These are phyloP conservation scores for Pseudogymnoascus sp. DNA, from an alignment of 2,329 filamentous ascomycete species.

Conservation along the genomic window DNA sequence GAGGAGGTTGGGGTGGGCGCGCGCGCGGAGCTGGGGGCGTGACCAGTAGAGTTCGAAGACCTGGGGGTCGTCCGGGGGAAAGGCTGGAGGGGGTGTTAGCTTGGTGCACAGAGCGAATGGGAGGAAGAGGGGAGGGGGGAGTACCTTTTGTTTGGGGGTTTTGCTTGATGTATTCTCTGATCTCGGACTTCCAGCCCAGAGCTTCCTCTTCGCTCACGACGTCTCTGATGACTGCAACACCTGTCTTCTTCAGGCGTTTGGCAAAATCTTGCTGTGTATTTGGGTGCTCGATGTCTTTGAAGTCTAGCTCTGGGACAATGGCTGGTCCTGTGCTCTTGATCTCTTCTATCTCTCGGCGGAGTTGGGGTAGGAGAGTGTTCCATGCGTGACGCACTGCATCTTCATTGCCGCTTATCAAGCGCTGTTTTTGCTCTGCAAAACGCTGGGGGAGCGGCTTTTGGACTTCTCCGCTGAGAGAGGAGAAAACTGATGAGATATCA, in stretches of 20 bases:
- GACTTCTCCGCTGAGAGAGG: slow-evolving; percentile 44
- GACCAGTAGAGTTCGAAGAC: slow-evolving; percentile 75
- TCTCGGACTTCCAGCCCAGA: slow-evolving; percentile 53
- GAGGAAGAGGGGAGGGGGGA: not conserved
- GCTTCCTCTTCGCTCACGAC: slow-evolving; percentile 58
- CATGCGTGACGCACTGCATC: slow-evolving; percentile 39
- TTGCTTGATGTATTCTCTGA: slow-evolving; percentile 54
- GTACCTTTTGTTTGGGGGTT: slow-evolving; percentile 49
- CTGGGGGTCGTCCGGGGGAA: slow-evolving; percentile 57
- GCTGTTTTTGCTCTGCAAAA: slow-evolving; percentile 48
- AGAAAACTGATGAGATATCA: slow-evolving; percentile 55
- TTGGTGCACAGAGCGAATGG: not conserved
- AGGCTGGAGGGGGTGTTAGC: slow-evolving; percentile 34
- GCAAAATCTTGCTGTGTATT: slow-evolving; percentile 13
- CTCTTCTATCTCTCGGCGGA: slow-evolving; percentile 39
- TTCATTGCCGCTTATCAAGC: slow-evolving; percentile 43
- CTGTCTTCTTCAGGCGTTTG: slow-evolving; percentile 18
- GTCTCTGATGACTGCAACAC: slow-evolving; percentile 47
- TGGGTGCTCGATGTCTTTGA: slow-evolving; percentile 31
- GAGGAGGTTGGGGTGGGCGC: slow-evolving; percentile 58
- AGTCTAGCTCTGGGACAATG: slow-evolving; percentile 47
- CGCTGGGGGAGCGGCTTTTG: slow-evolving; percentile 42
- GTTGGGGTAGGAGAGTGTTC: slow-evolving; percentile 37
- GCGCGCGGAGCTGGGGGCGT: slow-evolving; percentile 55
- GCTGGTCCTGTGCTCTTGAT: slow-evolving; percentile 38